phyloP scores from a whole-genome alignment of 2,329 filamentous ascomycete species.

The Verticillium zaregamsianum region DNA sequence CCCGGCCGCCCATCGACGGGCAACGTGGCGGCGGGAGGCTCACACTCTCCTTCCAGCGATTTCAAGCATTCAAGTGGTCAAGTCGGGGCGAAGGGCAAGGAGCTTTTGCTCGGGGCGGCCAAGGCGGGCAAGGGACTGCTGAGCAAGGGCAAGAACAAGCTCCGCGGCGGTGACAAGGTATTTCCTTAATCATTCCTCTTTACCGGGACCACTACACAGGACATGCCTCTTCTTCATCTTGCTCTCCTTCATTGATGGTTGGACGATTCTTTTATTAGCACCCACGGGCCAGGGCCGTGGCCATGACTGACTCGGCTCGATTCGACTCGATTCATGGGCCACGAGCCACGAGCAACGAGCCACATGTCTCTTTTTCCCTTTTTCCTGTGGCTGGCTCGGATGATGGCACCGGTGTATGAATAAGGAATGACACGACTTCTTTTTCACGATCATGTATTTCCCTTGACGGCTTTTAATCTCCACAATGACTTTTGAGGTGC shows the following conservation, averaged over 20 bases:
- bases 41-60: conserved; percentile 36
- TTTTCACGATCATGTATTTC: conserved; percentile 19
- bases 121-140: conserved; percentile 88
- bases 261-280: not conserved
- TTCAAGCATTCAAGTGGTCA: conserved; percentile 56
- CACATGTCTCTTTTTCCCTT: conserved; percentile 2
- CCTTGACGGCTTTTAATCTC: conserved; percentile 9
- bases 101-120: conserved; percentile 79
- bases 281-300: not conserved
- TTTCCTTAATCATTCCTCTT: conserved; percentile 57
- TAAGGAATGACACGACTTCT: conserved; percentile 37
- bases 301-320: not conserved
- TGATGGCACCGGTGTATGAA: conserved; percentile 31
- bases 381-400: conserved; percentile 25
- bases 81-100: conserved; percentile 81
- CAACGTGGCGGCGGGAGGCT: conserved; percentile 29
- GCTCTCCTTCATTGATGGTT: conserved; percentile 1
- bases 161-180: conserved; percentile 76
- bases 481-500: not conserved
- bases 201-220: conserved; percentile 12
- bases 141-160: conserved; percentile 84
- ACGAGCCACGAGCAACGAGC: conserved; percentile 6
- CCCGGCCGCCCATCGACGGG: conserved; percentile 22
- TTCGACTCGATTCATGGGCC: not conserved
- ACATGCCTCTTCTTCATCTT: conserved; percentile 17